A percentile compares a stretch with the other conserved stretches of the same genome.
These are phyloP conservation scores for Botrytis fabae DNA, from an alignment of 2,329 filamentous ascomycete species.

Conservation along the genomic window DNA sequence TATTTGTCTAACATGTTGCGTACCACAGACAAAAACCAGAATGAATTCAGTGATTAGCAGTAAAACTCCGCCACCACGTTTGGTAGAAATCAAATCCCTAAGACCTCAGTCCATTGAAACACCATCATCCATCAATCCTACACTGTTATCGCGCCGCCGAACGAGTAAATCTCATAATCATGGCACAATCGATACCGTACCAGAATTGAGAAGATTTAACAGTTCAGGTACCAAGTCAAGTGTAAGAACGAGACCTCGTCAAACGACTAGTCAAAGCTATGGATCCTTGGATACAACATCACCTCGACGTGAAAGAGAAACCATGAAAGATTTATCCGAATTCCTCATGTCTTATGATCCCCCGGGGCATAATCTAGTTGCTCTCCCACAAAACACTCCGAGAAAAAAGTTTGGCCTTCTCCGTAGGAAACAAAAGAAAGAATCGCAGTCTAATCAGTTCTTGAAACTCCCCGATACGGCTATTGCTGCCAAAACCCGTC, in stretches of 20 bases:
- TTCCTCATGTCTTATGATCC: constrained; percentile 53
- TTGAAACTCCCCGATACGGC: constrained; percentile 56
- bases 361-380: constrained; percentile 53
- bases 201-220: constrained; percentile 14
- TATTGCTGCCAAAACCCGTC: constrained; percentile 54
- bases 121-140: constrained; percentile 13
- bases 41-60: background rate
- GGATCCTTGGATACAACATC: background rate
- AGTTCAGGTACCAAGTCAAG: background rate
- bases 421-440: constrained; percentile 39
- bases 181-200: constrained; percentile 16
- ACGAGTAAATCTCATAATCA: constrained; percentile 15
- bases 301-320: constrained; percentile 31
- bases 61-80: background rate
- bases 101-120: constrained; percentile 1
- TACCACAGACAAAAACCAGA: background rate
- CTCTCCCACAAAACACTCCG: constrained; percentile 42
- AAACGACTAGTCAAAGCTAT: constrained; percentile 6
- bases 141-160: constrained; percentile 13
- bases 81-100: background rate
- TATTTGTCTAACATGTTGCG: background rate
- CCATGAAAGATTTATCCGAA: constrained; percentile 45
- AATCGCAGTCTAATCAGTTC: constrained; percentile 39
- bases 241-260: background rate
- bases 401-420: constrained; percentile 41